phyloP scores from a whole-genome alignment of 345 rosid species.

The Syzygium oleosum region DNA sequence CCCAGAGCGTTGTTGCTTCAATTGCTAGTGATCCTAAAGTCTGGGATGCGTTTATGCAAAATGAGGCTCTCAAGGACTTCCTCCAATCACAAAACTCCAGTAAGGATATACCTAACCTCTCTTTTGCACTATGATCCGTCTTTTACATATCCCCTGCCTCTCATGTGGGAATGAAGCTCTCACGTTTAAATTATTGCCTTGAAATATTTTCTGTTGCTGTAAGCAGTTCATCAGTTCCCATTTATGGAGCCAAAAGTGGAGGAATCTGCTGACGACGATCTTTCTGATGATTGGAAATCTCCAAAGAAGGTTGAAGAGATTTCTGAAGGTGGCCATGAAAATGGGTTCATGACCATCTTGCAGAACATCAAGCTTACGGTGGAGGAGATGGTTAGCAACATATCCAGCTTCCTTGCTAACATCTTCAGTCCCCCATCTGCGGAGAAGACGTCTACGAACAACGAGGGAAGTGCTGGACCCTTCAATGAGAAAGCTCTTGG shows the following conservation, averaged over 20 bases:
- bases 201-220: not conserved
- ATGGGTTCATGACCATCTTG: slow-evolving; percentile 11
- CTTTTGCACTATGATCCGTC: not conserved
- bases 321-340: slow-evolving; percentile 9
- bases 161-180: not conserved
- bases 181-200: not conserved
- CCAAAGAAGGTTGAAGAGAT: slow-evolving; percentile 10
- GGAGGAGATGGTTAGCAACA: slow-evolving; percentile 37
- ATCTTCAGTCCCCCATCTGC: slow-evolving; percentile 27
- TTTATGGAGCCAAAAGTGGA: not conserved
- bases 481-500: slow-evolving; percentile 6
- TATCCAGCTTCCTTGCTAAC: slow-evolving; percentile 37
- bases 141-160: not conserved
- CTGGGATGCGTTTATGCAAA: slow-evolving; percentile 57
- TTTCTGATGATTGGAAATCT: slow-evolving; percentile 10
- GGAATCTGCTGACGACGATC: slow-evolving; percentile 13
- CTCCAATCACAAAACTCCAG: slow-evolving; percentile 31
- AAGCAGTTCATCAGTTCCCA: not conserved
- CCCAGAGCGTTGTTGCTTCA: slow-evolving; percentile 67
- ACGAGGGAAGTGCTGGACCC: slow-evolving; percentile 14
- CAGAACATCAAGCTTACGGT: slow-evolving; percentile 40
- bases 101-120: slow-evolving; percentile 4
- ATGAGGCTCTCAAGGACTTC: slow-evolving; percentile 37
- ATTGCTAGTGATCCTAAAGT: slow-evolving; percentile 66
- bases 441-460: slow-evolving; percentile 12